Base-by-base conservation (phyloP, 768 basidiomycete genomes). In the Boletus tylopilopsis region DNA sequence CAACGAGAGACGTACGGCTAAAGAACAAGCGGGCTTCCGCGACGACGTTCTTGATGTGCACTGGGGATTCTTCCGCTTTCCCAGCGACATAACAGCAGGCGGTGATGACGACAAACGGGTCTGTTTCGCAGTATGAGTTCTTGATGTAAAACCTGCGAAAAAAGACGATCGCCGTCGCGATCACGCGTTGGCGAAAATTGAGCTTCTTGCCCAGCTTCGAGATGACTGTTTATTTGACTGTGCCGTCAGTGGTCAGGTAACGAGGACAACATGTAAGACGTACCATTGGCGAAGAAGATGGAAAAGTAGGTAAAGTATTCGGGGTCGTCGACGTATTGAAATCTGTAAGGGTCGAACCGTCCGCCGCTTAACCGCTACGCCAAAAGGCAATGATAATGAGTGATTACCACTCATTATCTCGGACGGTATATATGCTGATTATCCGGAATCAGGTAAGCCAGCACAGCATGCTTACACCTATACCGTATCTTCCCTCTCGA, bases 71-170 rank as follows among this genome's bases (percentile, higher is more conserved):
- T 63, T 99, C 96, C 1, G 94, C 92, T 67, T 99, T 99, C 0
- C 94, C 91, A 9, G 95, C 94, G 29, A 98, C 87, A 68, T 97
- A 98, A 56, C 86, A 85, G 69, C 95, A 99, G 0, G 94, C 91
- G 0, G 93, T 84, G 37, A 94, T 83, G 42, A 97, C 94, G 49
- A 94, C 75, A 60, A 90, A 94, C 0, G 93, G 93, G 56, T 98
- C 96, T 0, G 95, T 97, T 65, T 96, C 94, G 72, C 90, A 93
- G 63, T 94, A 95, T 7, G 84, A 78, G 64, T 95, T 97, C 73
- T 95, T 95, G 60, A 95, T 73, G 68, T 98, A 99, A 71, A 97
- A 98, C n/a, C 96, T 76, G 33, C 90, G 83, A 69, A 98, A 96
- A 71, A 92, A 98, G 34, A 97, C 87, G 41, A 87, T 92, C 21